These are phyloP conservation scores for Raffaelea deltoideospora DNA, from an alignment of 2,329 filamentous ascomycete species.

Conservation along the genomic window DNA sequence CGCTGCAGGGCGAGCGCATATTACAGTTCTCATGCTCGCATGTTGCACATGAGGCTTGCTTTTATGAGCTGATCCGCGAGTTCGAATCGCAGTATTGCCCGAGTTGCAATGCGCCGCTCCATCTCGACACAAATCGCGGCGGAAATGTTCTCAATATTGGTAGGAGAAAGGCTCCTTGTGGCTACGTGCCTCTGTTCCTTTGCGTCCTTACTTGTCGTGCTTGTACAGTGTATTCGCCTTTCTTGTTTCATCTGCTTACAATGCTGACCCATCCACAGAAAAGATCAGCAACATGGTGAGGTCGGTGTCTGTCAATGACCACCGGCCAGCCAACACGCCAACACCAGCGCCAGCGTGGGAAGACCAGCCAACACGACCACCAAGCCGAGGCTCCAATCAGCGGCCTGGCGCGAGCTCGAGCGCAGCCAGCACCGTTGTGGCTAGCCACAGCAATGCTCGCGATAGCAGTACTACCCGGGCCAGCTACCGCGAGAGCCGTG, in stretches of 20 bases:
- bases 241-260: background rate
- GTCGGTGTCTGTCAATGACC: constrained; percentile 57
- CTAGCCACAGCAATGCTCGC: constrained; percentile 14
- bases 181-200: background rate
- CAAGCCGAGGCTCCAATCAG: constrained; percentile 30
- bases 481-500: constrained; percentile 18
- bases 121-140: constrained; percentile 80
- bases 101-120: constrained; percentile 79
- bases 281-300: constrained; percentile 91
- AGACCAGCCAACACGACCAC: constrained; percentile 37
- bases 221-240: background rate
- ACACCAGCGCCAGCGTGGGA: constrained; percentile 52
- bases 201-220: background rate
- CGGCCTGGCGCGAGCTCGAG: constrained; percentile 11
- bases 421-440: constrained; percentile 20
- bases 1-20: constrained; percentile 81
- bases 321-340: constrained; percentile 33
- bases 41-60: constrained; percentile 94
- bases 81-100: constrained; percentile 90
- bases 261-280: constrained; percentile 46
- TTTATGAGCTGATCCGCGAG: constrained; percentile 96
- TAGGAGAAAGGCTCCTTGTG: constrained; percentile 22
- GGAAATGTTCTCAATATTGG: constrained; percentile 88
- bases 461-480: constrained; percentile 23
- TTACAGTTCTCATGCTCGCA: constrained; percentile 94